These are phyloP conservation scores for Pilasporangium apinafurcum DNA, from an alignment of 352 stramenopile species.

Conservation along the genomic window DNA sequence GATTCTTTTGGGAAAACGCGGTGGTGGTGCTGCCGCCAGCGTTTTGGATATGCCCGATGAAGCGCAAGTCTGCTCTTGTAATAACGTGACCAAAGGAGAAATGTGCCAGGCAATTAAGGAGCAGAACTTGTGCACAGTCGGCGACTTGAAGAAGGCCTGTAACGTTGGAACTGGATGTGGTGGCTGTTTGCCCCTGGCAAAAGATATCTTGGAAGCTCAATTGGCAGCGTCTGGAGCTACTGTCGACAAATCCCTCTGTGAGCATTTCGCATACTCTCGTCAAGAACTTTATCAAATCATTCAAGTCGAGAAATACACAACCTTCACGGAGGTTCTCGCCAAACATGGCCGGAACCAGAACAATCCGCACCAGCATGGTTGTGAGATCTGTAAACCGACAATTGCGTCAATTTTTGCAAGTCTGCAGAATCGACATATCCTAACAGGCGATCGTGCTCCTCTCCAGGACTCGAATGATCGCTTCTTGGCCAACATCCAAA, in stretches of 20 bases:
- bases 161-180: constrained; percentile 88
- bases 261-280: constrained; percentile 88
- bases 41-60: constrained; percentile 66
- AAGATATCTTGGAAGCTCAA: constrained; percentile 79
- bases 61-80: constrained; percentile 90
- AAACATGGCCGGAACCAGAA: constrained; percentile 63
- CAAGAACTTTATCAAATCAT: constrained; percentile 89
- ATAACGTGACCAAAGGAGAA: constrained; percentile 85
- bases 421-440: constrained; percentile 82
- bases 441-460: constrained; percentile 67
- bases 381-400: constrained; percentile 91
- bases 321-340: constrained; percentile 81
- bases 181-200: constrained; percentile 89
- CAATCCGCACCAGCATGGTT: constrained; percentile 58
- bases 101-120: constrained; percentile 73
- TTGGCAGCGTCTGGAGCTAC: constrained; percentile 80
- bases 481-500: constrained; percentile 90
- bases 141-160: constrained; percentile 77
- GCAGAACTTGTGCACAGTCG: constrained; percentile 65
- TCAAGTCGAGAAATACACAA: constrained; percentile 75
- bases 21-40: constrained; percentile 18
- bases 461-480: constrained; percentile 93
- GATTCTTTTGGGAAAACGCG: constrained; percentile 51
- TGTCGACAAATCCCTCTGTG: constrained; percentile 87
- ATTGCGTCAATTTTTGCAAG: constrained; percentile 88